Base-by-base conservation (phyloP, 2,329 filamentous ascomycete species). In the Ophiocordyceps camponoti-rufipedis region DNA sequence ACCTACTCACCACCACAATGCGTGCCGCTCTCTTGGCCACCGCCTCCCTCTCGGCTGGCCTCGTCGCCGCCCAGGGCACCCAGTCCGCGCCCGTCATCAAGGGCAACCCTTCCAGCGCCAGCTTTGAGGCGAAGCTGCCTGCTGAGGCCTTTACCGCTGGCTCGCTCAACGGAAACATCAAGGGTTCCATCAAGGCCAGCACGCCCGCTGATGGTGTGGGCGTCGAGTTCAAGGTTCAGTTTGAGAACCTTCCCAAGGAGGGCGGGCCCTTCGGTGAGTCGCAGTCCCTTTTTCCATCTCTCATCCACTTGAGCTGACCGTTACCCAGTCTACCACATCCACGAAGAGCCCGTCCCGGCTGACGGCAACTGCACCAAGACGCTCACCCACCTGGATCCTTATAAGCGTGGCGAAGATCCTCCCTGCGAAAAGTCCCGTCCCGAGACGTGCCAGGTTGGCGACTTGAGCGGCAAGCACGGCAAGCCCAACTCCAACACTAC, bases 391-490 rank as follows among this genome's bases (percentile, higher is more conserved):
- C 71, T 86, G 12, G 82, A 88, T 55, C 83, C 84, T 16, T 84
- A 71, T 58, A 57, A 68, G 44, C 78, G 80, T 44, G 76, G 75
- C 50, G 75, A 85, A 55, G 62, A 61, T 2, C 66, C 77, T 5
- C 54, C 70, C 5, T 89, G 84, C 62, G 68, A 85, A 55, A 35
- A 62, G 11, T 53, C 57, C 10, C 56, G 64, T 7, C 79, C 79
- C 8, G 61, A 72, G 49, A 78, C 74, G 10, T 91, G 84, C 65
- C 76, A 89, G 62, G 75, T 84, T 11, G 84, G 85, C 51, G 84
- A 89, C 58, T 67, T 87, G 46, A 74, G 75, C 53, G 84, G 84
- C 56, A 89, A 89, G 65, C 67, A 81, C 54, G 82, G 82, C 14
- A 38, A 38, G 9, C 14, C 35, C 13, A 38, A 38, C 49, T 68